Base-by-base conservation (phyloP, 495 filamentous ascomycete genomes). In the Cairneyella variabilis region DNA sequence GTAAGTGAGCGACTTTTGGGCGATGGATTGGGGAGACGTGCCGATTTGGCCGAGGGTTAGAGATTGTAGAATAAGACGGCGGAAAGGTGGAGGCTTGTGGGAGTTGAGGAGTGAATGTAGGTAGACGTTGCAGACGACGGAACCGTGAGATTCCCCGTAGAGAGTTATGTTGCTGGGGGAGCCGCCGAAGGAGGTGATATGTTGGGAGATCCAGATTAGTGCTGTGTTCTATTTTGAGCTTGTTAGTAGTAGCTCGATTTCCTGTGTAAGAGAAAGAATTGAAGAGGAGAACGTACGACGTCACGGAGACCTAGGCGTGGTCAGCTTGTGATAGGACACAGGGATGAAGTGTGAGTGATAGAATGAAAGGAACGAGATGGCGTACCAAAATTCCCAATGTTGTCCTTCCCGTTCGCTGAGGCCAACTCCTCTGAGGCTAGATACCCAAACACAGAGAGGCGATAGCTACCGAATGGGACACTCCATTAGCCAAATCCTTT, bases 131-230 rank as follows among this genome's bases (percentile, higher is more conserved):
- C 32, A 17, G 2, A 20, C 22, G 3, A 23, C 22, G 2, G 48
- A 46, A 3, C 72, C 69, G 16, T 71, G 72, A 22, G 68, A 72
- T 56, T 79, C 71, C 16, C 77, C 79, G 42, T 71, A 74, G 36
- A 81, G 65, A 0, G 68, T 69, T 40, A 82, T 76, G 14, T 66
- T 65, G 0, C 56, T 27, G 3, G 75, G 64, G 53, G 81, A 71
- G 27, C 79, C 80, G 32, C 78, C 80, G 55, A 83, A 84, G 7
- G 60, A 70, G 56, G 61, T 62, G 40, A 81, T 77, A 58, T 81
- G 78, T 20, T 66, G 61, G 8, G 68, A 62, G 0, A 80, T 63
- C 66, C 71, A 78, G 12, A 72, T 67, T 23, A 77, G 64, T 1
- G 68, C 73, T n/a, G 76, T 54, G 4, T 74, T 66, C 61, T 80